These are phyloP conservation scores for Somion occarium DNA, from an alignment of 1,284 basidiomycete genomes.

Conservation along the genomic window DNA sequence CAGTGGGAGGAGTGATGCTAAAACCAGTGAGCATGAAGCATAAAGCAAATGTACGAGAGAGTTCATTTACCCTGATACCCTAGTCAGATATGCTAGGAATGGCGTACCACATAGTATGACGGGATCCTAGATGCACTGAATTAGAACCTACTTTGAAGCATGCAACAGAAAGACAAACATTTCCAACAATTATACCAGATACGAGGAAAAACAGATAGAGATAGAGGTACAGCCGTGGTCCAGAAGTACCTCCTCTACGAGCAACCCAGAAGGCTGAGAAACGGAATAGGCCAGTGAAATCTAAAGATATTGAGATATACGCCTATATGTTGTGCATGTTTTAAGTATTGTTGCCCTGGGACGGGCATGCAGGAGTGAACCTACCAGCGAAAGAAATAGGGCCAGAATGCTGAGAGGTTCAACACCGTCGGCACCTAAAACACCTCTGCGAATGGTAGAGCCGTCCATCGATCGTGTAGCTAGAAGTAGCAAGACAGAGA, in stretches of 20 bases:
- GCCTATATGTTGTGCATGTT: constrained; percentile 40
- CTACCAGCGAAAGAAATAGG: constrained; percentile 80
- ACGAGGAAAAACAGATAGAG: constrained; percentile 40
- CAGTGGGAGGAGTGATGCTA: constrained; percentile 50
- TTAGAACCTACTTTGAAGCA: neutral
- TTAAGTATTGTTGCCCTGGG: neutral
- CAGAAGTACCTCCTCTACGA: constrained; percentile 68
- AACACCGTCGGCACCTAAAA: constrained; percentile 71
- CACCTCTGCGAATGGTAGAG: constrained; percentile 61
- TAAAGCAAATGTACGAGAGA: constrained; percentile 33
- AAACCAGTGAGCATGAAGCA: neutral
- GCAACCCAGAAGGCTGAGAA: constrained; percentile 88
- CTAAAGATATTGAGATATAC: constrained; percentile 92
- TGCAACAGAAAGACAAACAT: constrained; percentile 37
- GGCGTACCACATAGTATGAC: constrained; percentile 83
- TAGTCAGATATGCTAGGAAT: constrained; percentile 83
- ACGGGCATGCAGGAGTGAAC: constrained; percentile 13
- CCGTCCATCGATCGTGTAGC: constrained; percentile 71
- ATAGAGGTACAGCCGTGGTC: constrained; percentile 57
- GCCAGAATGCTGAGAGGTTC: constrained; percentile 93
- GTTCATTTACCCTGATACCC: constrained; percentile 53
- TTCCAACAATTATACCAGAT: constrained; percentile 81
- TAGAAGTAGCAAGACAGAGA: constrained; percentile 77
- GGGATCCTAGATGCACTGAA: constrained; percentile 49
- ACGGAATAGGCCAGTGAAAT: constrained; percentile 84